A percentile compares a stretch with the other conserved stretches of the same genome.
These are phyloP conservation scores for Pseudocercospora cruenta DNA, from an alignment of 2,329 filamentous ascomycete species.

Conservation along the genomic window DNA sequence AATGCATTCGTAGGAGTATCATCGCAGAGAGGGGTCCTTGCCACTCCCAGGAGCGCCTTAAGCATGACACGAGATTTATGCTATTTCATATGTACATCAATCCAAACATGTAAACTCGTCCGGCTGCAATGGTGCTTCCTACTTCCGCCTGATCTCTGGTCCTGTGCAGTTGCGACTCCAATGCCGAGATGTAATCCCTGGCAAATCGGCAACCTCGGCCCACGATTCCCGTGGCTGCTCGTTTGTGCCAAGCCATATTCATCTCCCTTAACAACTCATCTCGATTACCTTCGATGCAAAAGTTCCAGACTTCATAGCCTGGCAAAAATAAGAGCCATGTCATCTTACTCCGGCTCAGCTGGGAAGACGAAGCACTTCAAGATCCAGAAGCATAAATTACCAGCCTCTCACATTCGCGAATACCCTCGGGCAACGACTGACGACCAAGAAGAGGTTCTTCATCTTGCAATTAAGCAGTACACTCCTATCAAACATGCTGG, in stretches of 20 bases:
- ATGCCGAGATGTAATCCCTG: conserved; percentile 2
- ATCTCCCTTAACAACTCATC: not conserved
- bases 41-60: not conserved
- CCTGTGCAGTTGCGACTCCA: not conserved
- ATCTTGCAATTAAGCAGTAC: conserved; percentile 85
- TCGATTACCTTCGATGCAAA: not conserved
- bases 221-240: not conserved
- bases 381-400: conserved; percentile 73
- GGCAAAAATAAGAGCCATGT: conserved; percentile 15
- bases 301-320: not conserved
- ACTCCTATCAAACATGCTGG: conserved; percentile 70
- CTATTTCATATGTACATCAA: not conserved
- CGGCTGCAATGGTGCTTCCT: not conserved
- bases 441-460: conserved; percentile 73
- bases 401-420: conserved; percentile 78
- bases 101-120: not conserved
- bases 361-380: conserved; percentile 54
- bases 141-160: not conserved
- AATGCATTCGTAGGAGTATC: not conserved
- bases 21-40: not conserved
- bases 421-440: conserved; percentile 73
- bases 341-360: conserved; percentile 7
- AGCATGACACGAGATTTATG: not conserved
- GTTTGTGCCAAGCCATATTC: not conserved
- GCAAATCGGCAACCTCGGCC: conserved; percentile 13